These are phyloP conservation scores for Herpetomonas muscarum DNA, from an alignment of 208 protist genomes.

Conservation along the genomic window DNA sequence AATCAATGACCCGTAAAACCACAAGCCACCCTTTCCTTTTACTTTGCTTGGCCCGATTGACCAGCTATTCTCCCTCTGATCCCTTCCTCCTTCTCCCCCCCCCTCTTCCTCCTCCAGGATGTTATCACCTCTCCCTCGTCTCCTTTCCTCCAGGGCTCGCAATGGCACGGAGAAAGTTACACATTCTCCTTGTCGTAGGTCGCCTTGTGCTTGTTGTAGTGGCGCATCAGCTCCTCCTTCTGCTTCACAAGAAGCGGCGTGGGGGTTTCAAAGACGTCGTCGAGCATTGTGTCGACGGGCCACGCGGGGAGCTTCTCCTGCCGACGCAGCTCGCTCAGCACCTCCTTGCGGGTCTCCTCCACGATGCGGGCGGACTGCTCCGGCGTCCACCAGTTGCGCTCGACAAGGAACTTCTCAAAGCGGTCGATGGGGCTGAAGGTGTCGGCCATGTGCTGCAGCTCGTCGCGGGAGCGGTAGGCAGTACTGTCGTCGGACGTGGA, in stretches of 20 bases:
- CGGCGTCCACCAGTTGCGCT: constrained; percentile 51
- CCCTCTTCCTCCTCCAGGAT: too few relatives aligned
- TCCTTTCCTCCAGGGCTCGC: not conserved
- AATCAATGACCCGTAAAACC: too few relatives aligned
- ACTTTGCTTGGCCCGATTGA: too few relatives aligned
- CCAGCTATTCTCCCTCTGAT: too few relatives aligned
- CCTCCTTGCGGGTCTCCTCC: constrained; percentile 38
- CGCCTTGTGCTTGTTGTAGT: constrained; percentile 52
- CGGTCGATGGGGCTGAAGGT: constrained; percentile 61
- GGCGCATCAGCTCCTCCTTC: constrained; percentile 38
- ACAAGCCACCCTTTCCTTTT: too few relatives aligned
- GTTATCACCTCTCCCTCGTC: too few relatives aligned
- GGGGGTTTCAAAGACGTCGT: constrained; percentile 58
- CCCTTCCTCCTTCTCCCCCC: too few relatives aligned
- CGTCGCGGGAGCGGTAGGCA: constrained; percentile 73
- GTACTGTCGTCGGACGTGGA: constrained; percentile 95
- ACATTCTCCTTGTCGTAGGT: constrained; percentile 48
- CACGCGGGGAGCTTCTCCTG: constrained; percentile 66
- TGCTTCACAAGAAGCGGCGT: constrained; percentile 47
- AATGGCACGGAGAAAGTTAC: constrained; percentile 7
- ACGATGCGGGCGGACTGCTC: constrained; percentile 39
- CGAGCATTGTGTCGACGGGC: constrained; percentile 43
- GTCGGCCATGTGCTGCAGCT: constrained; percentile 47
- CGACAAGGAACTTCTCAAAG: constrained; percentile 60
- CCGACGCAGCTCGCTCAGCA: constrained; percentile 53